Conservation (phyloP, 2,329 filamentous ascomycete species). For the Fusarium sp. region DNA sequence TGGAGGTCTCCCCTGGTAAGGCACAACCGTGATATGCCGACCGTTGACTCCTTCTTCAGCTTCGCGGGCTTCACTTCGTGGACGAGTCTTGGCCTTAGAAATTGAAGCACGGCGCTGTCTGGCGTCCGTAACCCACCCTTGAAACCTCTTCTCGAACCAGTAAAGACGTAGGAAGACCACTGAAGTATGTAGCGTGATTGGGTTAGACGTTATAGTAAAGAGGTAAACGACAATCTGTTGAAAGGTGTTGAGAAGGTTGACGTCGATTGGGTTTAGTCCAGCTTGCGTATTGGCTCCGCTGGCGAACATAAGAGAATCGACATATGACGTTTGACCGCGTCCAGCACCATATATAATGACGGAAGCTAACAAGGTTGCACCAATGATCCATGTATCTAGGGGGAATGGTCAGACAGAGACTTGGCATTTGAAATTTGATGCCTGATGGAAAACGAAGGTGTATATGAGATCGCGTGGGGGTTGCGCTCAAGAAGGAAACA, state of each 20-base stretch:
- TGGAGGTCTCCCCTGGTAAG: constrained; percentile 61
- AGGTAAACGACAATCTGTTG: constrained; percentile 79
- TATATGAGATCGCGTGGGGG: constrained; percentile 32
- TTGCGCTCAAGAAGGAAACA: not conserved
- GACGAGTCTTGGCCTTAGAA: constrained; percentile 67
- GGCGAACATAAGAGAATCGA: constrained; percentile 91
- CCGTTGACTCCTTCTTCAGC: constrained; percentile 72
- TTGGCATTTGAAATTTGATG: not conserved
- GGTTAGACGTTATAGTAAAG: constrained; percentile 78
- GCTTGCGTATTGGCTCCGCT: constrained; percentile 89
- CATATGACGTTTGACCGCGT: constrained; percentile 72
- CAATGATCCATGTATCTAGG: constrained; percentile 81
- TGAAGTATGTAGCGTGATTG: constrained; percentile 83
- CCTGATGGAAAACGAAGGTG: constrained; percentile 18
- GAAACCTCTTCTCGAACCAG: constrained; percentile 98
- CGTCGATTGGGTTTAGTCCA: constrained; percentile 82
- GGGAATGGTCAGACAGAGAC: constrained; percentile 30
- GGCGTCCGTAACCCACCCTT: constrained; percentile 80
- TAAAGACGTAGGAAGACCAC: constrained; percentile 94
- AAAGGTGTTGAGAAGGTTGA: constrained; percentile 74
- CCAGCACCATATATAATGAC: constrained; percentile 75
- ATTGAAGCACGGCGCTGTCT: constrained; percentile 71
- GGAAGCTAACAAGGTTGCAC: constrained; percentile 76
- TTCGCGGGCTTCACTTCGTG: constrained; percentile 54
- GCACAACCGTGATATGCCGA: constrained; percentile 72